phyloP scores from a whole-genome alignment of 2,329 filamentous ascomycete species.

The Mollisiaceae sp. region DNA sequence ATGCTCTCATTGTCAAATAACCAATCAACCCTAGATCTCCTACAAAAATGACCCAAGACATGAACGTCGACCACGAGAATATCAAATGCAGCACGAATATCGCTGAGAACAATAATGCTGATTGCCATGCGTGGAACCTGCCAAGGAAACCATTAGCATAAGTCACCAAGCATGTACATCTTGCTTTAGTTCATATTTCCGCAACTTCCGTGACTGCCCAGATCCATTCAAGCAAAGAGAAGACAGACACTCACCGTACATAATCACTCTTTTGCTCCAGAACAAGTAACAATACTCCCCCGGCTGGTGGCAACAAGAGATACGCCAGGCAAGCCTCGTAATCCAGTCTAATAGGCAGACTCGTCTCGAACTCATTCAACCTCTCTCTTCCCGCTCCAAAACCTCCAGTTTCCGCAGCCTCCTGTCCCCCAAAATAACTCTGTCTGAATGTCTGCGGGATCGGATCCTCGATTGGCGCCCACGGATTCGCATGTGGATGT shows the following conservation, averaged over 20 bases:
- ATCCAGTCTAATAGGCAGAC: conserved; percentile 82
- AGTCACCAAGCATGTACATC: neutral
- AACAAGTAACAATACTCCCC: conserved; percentile 82
- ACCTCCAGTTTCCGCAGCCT: conserved; percentile 26
- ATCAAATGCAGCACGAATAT: conserved; percentile 80
- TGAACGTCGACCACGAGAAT: conserved; percentile 81
- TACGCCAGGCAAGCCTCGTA: conserved; percentile 93
- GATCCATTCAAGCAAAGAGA: neutral
- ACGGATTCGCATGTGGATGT: conserved; percentile 44
- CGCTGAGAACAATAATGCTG: conserved; percentile 78
- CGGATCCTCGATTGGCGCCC: conserved; percentile 30
- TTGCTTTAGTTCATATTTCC: neutral
- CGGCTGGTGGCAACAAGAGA: conserved; percentile 80
- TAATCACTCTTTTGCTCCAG: conserved; percentile 96
- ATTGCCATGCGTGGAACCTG: conserved; percentile 97
- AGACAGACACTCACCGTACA: conserved; percentile 69
- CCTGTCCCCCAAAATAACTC: conserved; percentile 19
- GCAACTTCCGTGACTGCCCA: neutral
- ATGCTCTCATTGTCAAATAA: conserved; percentile 79
- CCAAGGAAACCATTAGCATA: conserved; percentile 26
- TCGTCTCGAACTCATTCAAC: conserved; percentile 88
- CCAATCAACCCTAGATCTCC: conserved; percentile 77
- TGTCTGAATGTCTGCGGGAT: conserved; percentile 28
- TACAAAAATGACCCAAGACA: conserved; percentile 84
- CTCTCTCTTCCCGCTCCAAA: conserved; percentile 49